Base-by-base conservation (phyloP, 768 basidiomycete species). In the Serendipita sp. region DNA sequence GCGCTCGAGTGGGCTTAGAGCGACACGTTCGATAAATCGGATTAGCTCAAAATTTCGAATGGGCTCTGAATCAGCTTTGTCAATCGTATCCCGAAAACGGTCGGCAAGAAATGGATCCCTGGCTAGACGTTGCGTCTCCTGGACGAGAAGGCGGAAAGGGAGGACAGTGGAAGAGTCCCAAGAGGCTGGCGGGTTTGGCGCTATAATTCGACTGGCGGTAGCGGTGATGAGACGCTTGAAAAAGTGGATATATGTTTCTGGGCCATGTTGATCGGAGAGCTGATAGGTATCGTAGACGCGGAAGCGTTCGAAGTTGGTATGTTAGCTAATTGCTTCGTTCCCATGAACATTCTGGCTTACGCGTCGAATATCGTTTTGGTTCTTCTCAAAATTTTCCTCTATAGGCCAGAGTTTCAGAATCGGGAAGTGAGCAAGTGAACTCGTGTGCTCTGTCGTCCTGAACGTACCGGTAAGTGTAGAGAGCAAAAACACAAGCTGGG, bases 181-280 rank as follows among this genome's bases (percentile, higher is more conserved):
- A 0, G 82, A 76, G 62, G 86, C 77, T 30, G 83, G 79, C n/a
- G 82, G 77, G 63, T 80, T 77, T 36, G 81, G 75, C 28, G 84
- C 78, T 28, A 81, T 73, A 48, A 88, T 80, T 66, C 89, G 82
- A 60, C 82, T 77, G 75, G 89, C 86, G 28, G 91, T 90, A 69
- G 91, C 89, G 63, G 88, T 84, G 72, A 97, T 90, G 75, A 96
- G 87, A 68, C 95, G 88, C 67, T 94, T 90, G 69, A 99, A 90
- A 78, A 96, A 96, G 76, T 99, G 94, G 68, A 92, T 83, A 77
- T 97, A 96, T 65, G 93, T 96, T 76, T 96, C 94, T 70, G 92
- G 81, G 66, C 94, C 93, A 81, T 98, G 92, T 72, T 93, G 89
- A 73, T 97, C 93, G 68, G 91, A 90, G 71, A 98, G 84, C 95